These are phyloP conservation scores for Tulasnella sp. DNA, from an alignment of 768 basidiomycete genomes.

Conservation along the genomic window DNA sequence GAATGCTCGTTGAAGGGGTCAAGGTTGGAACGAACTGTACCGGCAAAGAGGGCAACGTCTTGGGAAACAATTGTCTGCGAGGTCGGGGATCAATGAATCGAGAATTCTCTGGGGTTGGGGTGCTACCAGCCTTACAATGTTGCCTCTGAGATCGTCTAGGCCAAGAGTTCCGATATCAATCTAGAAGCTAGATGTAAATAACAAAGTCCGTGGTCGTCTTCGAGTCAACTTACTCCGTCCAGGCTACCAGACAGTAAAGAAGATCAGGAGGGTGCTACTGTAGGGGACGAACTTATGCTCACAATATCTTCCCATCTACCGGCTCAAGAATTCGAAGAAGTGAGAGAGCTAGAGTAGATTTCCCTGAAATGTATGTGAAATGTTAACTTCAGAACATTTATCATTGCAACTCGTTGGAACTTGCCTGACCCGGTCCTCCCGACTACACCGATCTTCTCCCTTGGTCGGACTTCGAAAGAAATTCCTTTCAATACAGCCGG, in stretches of 20 bases:
- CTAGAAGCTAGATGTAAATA: background rate
- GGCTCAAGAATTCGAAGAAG: conserved; percentile 68
- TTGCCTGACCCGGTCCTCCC: conserved; percentile 69
- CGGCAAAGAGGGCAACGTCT: conserved; percentile 63
- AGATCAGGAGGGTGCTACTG: background rate
- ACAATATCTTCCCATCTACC: conserved; percentile 60
- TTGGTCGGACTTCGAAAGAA: conserved; percentile 61
- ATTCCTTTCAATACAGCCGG: conserved; percentile 61
- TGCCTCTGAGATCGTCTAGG: conserved; percentile 66
- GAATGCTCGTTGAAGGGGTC: conserved; percentile 64
- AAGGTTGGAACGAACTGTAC: conserved; percentile 58
- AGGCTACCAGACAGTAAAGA: conserved; percentile 47
- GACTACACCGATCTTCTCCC: conserved; percentile 72
- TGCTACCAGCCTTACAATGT: conserved; percentile 51
- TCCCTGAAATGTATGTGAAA: conserved; percentile 45
- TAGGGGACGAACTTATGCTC: conserved; percentile 37
- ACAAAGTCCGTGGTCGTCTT: background rate
- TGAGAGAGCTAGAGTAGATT: conserved; percentile 61
- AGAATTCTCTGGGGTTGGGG: background rate
- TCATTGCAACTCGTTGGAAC: background rate
- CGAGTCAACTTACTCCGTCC: conserved; percentile 49
- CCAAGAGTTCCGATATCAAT: conserved; percentile 70
- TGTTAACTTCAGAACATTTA: background rate
- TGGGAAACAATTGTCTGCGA: conserved; percentile 49
- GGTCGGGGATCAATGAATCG: background rate